Percentiles rank a stretch among this genome's conserved stretches.
Evolutionary conservation across 192 early-diverging fungal species (phyloP).

Genomic region (Oehlia diaphana): DNA sequence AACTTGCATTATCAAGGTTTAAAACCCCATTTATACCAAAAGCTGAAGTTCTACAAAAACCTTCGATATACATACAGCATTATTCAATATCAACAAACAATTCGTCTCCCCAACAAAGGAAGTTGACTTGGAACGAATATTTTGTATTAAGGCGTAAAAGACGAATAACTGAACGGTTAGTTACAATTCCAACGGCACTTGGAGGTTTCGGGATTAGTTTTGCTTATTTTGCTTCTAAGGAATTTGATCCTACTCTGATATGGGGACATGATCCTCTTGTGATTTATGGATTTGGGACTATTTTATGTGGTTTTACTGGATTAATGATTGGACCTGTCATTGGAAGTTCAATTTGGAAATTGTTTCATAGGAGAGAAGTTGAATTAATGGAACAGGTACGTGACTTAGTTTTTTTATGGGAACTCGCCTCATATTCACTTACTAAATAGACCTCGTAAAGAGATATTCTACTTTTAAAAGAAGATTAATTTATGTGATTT

Average conservation of each 20-base stretch:
- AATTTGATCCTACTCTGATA: conserved; percentile 24
- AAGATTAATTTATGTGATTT: neutral
- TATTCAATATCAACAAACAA: neutral
- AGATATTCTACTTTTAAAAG: no score
- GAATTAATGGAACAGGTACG: conserved; percentile 49
- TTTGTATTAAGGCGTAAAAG: conserved; percentile 7
- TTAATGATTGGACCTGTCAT: conserved; percentile 65
- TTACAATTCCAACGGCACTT: conserved; percentile 17
- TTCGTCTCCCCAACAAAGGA: neutral
- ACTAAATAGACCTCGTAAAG: no score
- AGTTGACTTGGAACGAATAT: conserved; percentile 27
- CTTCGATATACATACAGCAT: neutral
- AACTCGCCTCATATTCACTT: no score
- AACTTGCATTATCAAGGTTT: neutral
- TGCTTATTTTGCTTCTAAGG: conserved; percentile 18
- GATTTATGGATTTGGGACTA: conserved; percentile 48
- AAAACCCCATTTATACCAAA: neutral
- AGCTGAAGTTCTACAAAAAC: neutral
- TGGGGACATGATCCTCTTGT: conserved; percentile 22
- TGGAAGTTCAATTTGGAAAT: conserved; percentile 60
- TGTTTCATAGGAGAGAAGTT: conserved; percentile 45
- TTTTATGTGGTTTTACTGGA: conserved; percentile 60
- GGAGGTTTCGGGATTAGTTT: conserved; percentile 5
- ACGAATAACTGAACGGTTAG: neutral
- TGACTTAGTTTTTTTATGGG: no score